phyloP scores from a whole-genome alignment of 2,329 filamentous ascomycete species.

The Monilinia polystroma region DNA sequence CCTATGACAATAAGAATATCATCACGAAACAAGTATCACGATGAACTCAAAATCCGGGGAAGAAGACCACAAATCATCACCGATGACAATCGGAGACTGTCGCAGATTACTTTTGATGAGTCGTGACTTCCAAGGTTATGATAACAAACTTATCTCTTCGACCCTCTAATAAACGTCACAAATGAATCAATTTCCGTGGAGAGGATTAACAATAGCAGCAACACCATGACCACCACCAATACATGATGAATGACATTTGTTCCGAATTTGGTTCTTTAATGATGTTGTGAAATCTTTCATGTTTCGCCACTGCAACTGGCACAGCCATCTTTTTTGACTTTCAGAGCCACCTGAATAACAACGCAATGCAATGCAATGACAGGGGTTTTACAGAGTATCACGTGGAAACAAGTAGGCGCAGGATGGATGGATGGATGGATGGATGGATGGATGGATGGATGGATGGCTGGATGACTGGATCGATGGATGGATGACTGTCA shows the following conservation, averaged over 20 bases:
- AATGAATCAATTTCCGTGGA: neutral
- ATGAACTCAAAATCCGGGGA: no score
- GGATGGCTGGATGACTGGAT: neutral
- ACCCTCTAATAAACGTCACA: neutral
- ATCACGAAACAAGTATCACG: no score
- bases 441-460: no score
- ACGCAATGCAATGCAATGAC: neutral
- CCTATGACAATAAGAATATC: neutral
- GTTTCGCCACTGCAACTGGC: constrained; percentile 18
- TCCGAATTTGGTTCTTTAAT: constrained; percentile 13
- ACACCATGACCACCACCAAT: no score
- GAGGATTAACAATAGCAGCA: neutral
- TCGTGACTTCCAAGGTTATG: no score
- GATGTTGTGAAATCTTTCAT: constrained; percentile 18
- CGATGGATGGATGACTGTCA: neutral
- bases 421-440: neutral
- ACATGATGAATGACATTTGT: neutral
- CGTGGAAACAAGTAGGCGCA: constrained; percentile 9
- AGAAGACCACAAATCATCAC: neutral
- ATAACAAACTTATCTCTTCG: neutral
- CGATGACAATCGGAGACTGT: no score
- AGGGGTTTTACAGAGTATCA: neutral
- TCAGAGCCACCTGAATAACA: neutral
- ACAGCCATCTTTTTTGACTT: constrained; percentile 19
- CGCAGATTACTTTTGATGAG: no score